These are phyloP conservation scores for Ophiostoma quercus DNA, from an alignment of 2,329 filamentous ascomycete species.

Conservation along the genomic window DNA sequence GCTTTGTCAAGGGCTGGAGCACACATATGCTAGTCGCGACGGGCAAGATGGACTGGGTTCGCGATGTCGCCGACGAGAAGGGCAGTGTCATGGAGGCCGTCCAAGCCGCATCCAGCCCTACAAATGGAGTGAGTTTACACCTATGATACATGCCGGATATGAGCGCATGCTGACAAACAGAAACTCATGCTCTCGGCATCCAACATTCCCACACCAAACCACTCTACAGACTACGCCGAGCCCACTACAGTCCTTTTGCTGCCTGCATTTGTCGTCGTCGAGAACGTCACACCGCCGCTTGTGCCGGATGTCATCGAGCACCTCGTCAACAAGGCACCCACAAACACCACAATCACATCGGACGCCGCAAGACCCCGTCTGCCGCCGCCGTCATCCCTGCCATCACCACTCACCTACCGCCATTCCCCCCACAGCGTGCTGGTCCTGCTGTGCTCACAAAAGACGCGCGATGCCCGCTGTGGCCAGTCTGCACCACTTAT, in stretches of 20 bases:
- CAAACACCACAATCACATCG: conserved; percentile 52
- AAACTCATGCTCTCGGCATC: conserved; percentile 86
- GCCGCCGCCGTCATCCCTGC: conserved; percentile 30
- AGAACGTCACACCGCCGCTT: conserved; percentile 72
- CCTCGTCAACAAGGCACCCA: conserved; percentile 67
- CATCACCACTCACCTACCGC: conserved; percentile 41
- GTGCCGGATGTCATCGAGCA: conserved; percentile 66
- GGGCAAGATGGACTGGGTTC: conserved; percentile 87
- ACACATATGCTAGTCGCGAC: conserved; percentile 90
- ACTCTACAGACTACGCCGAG: conserved; percentile 56
- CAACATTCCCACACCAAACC: conserved; percentile 76
- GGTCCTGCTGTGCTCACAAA: conserved; percentile 89
- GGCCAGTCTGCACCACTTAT: conserved; percentile 88
- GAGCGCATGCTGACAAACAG: conserved; percentile 38
- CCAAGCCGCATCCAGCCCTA: conserved; percentile 51
- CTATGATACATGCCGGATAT: background rate
- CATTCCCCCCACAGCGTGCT: conserved; percentile 78
- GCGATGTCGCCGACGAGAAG: conserved; percentile 82
- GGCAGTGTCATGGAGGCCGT: conserved; percentile 79
- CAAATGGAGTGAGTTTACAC: conserved; percentile 51
- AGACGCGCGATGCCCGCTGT: conserved; percentile 89
- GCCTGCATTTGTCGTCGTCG: conserved; percentile 75
- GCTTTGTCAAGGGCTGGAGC: conserved; percentile 77
- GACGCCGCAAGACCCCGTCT: conserved; percentile 19
- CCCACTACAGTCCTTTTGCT: conserved; percentile 79